Evolutionary conservation across 139 green algal genomes (phyloP).

Genomic region (Yamagishiella unicocca): DNA sequence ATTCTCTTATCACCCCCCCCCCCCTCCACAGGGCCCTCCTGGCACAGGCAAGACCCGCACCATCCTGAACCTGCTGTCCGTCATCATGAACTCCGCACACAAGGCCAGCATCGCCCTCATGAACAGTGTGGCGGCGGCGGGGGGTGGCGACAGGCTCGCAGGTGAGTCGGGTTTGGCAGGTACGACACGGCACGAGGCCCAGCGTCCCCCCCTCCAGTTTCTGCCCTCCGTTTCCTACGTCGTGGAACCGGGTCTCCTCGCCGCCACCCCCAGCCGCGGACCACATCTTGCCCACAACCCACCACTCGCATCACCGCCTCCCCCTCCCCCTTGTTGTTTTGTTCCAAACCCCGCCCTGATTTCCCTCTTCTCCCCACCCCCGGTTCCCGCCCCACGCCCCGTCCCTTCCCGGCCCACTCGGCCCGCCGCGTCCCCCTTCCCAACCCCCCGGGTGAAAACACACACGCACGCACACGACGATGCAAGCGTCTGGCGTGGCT

Average conservation of each 20-base stretch:
- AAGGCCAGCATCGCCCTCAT: slow-evolving; percentile 59
- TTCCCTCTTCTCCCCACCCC: neutral
- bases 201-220: too few relatives aligned
- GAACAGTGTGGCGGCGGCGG: neutral
- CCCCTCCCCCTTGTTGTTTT: too few relatives aligned
- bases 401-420: too few relatives aligned
- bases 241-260: too few relatives aligned
- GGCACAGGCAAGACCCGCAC: slow-evolving; percentile 95
- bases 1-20: neutral
- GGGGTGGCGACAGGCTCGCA: neutral
- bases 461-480: neutral
- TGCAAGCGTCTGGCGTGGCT: slow-evolving; percentile 1
- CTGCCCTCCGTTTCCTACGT: too few relatives aligned
- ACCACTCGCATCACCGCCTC: too few relatives aligned
- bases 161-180: neutral
- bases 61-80: slow-evolving; percentile 88
- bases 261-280: too few relatives aligned
- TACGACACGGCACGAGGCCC: too few relatives aligned
- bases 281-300: too few relatives aligned
- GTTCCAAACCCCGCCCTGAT: too few relatives aligned
- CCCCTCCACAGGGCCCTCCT: slow-evolving; percentile 47
- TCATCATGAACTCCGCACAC: slow-evolving; percentile 88
- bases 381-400: too few relatives aligned
- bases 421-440: too few relatives aligned
- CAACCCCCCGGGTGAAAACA: neutral